Conservation (phyloP, 2,329 filamentous ascomycete genomes). For the Nemania abortiva region DNA sequence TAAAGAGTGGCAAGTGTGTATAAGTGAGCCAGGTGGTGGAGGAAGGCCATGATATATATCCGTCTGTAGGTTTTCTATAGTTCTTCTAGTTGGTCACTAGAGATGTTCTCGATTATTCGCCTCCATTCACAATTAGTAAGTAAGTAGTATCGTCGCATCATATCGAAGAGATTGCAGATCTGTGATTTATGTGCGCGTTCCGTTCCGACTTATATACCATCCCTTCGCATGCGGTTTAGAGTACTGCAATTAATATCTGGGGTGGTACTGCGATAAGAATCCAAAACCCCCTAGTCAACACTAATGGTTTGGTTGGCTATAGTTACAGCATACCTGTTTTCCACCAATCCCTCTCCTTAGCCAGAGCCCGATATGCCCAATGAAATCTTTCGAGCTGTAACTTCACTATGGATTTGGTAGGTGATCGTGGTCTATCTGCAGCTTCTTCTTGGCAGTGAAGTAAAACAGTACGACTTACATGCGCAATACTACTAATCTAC, state of each 20-base stretch:
- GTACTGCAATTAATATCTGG: neutral
- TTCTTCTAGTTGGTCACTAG: neutral
- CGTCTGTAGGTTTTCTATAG: neutral
- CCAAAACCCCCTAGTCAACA: neutral
- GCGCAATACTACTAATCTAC: neutral
- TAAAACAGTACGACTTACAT: neutral
- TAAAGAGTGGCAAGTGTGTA: slow-evolving; percentile 31
- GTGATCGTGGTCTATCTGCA: neutral
- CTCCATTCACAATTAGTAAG: neutral
- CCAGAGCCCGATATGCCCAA: neutral
- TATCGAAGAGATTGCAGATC: neutral
- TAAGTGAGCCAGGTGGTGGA: slow-evolving; percentile 20
- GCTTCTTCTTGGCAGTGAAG: neutral
- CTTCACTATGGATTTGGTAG: neutral
- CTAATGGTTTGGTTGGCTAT: neutral
- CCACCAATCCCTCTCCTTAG: neutral
- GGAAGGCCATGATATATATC: slow-evolving; percentile 30
- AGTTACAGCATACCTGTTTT: neutral
- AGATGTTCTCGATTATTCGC: neutral
- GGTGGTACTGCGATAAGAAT: neutral
- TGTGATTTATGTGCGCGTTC: neutral
- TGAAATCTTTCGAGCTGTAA: neutral
- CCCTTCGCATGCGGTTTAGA: slow-evolving; percentile 8
- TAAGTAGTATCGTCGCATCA: slow-evolving; percentile 7
- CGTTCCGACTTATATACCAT: neutral